Evolutionary conservation across 768 basidiomycete genomes (phyloP).

Genomic region (Tephrocybe sp.): DNA sequence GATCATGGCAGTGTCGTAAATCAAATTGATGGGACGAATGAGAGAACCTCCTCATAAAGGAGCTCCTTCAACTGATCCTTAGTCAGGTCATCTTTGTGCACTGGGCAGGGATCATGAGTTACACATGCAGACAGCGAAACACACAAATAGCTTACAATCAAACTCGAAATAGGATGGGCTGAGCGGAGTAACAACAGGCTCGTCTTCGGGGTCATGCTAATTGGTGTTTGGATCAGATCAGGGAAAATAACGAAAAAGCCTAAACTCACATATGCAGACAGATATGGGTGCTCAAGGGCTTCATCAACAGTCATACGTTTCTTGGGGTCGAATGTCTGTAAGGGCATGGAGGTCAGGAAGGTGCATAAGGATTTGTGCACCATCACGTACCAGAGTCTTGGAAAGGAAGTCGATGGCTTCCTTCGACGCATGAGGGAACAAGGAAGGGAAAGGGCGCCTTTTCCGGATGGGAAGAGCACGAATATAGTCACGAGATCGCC

Average conservation of each 20-base stretch:
- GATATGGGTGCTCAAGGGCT: conserved; percentile 89
- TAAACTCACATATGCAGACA: conserved; percentile 76
- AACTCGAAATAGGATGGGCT: conserved; percentile 90
- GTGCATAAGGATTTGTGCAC: neutral
- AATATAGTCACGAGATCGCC: conserved; percentile 92
- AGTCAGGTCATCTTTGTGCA: conserved; percentile 73
- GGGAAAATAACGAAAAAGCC: neutral
- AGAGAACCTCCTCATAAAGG: conserved; percentile 81
- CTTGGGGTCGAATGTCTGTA: conserved; percentile 93
- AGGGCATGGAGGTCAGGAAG: neutral
- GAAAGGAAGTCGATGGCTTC: conserved; percentile 68
- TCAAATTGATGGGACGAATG: conserved; percentile 68
- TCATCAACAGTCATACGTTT: conserved; percentile 94
- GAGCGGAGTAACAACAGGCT: conserved; percentile 78
- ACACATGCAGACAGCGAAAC: neutral
- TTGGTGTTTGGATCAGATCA: conserved; percentile 35
- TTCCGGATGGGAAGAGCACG: conserved; percentile 94
- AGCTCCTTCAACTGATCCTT: conserved; percentile 82
- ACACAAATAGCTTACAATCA: conserved; percentile 79
- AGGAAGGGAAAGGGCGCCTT: conserved; percentile 70
- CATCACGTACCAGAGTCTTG: conserved; percentile 65
- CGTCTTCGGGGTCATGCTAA: conserved; percentile 87
- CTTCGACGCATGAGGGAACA: conserved; percentile 92
- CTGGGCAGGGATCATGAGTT: conserved; percentile 27
- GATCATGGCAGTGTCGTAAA: neutral